phyloP scores from a whole-genome alignment of 345 rosid genomes.

The Erysimum cheiranthoides region DNA sequence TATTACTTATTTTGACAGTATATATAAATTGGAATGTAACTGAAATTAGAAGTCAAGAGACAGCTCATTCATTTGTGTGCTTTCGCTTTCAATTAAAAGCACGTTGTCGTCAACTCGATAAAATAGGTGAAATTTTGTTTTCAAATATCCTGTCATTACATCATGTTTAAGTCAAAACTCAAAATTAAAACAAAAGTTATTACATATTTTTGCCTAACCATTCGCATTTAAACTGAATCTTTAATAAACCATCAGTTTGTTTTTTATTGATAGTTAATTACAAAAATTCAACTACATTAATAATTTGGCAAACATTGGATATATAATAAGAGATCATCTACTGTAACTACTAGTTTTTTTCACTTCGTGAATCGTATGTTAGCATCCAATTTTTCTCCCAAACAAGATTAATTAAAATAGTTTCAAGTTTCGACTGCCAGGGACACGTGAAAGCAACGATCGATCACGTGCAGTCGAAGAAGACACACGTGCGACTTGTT shows the following conservation, averaged over 20 bases:
- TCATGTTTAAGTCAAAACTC: neutral
- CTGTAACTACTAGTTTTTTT: neutral
- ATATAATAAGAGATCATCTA: too few species aligned
- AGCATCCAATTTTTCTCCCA: neutral
- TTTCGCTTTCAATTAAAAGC: constrained; percentile 14
- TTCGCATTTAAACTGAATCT: neutral
- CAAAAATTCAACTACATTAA: too few species aligned
- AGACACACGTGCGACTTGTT: constrained; percentile 58
- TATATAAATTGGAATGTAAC: neutral
- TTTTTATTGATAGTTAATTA: too few species aligned
- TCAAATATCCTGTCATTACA: neutral
- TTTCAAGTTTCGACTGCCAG: neutral
- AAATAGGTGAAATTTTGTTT: constrained; percentile 18
- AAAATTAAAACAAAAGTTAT: neutral
- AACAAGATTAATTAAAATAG: neutral
- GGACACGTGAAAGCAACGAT: constrained; percentile 40
- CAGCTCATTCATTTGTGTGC: constrained; percentile 7
- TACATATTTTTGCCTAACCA: neutral
- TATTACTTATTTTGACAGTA: neutral
- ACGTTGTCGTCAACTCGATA: constrained; percentile 21
- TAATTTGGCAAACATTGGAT: too few species aligned
- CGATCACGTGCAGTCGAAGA: constrained; percentile 48
- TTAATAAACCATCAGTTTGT: too few species aligned
- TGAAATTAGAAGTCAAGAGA: constrained; percentile 20
- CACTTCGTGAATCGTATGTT: neutral